Evolutionary conservation across 2,329 filamentous ascomycete species (phyloP).

Genomic region (Beauveria brongniartii): DNA sequence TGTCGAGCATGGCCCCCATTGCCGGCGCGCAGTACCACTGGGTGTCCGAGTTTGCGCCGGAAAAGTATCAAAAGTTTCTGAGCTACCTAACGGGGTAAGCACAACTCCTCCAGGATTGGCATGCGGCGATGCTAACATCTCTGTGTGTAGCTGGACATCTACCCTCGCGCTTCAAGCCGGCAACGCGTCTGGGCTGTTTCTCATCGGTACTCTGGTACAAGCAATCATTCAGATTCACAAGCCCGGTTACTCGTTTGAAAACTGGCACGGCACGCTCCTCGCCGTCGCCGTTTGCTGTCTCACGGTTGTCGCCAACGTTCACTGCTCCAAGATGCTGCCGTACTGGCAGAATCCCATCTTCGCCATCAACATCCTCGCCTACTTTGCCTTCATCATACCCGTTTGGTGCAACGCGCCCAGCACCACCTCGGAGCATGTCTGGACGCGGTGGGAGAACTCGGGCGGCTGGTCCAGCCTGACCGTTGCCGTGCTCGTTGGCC

Average conservation of each 20-base stretch:
- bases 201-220: constrained; percentile 13
- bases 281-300: constrained; percentile 8
- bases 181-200: constrained; percentile 12
- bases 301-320: constrained; percentile 9
- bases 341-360: constrained; percentile 14
- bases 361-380: constrained; percentile 12
- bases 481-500: constrained; percentile 13
- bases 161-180: constrained; percentile 14
- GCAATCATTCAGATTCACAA: constrained; percentile 12
- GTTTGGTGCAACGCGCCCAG: constrained; percentile 14
- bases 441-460: constrained; percentile 12
- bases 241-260: constrained; percentile 2
- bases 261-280: constrained; percentile 13
- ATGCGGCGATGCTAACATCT: no score
- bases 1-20: constrained; percentile 9
- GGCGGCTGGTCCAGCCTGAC: constrained; percentile 13
- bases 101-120: background rate
- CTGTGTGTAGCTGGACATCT: constrained; percentile 10
- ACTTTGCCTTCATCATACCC: constrained; percentile 12
- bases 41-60: constrained; percentile 10
- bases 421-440: constrained; percentile 11
- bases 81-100: constrained; percentile 10
- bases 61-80: constrained; percentile 10
- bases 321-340: constrained; percentile 10
- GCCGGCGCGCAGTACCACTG: constrained; percentile 11